Evolutionary conservation across 2,329 filamentous ascomycete genomes (phyloP).

Genomic region (Fusarium sp.): DNA sequence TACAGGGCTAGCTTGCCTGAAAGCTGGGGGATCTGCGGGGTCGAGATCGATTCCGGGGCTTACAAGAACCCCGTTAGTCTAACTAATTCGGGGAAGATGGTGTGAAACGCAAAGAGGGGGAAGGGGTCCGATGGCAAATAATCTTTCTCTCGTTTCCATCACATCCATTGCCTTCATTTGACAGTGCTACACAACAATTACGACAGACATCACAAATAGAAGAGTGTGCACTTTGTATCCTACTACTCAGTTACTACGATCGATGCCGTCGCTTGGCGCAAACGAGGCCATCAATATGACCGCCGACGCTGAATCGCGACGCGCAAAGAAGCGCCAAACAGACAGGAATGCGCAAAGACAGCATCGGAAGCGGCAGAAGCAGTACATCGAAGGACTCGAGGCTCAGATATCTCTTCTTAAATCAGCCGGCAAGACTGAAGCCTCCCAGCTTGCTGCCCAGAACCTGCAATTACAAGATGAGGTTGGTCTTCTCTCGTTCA

Average conservation of each 20-base stretch:
- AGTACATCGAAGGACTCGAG: constrained; percentile 7
- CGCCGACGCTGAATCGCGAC: neutral
- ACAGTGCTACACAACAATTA: fast-evolving
- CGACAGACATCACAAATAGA: fast-evolving
- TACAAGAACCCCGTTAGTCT: neutral
- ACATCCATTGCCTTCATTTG: neutral
- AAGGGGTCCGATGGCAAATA: neutral
- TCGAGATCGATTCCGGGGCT: neutral
- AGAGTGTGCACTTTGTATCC: fast-evolving
- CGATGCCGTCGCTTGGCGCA: neutral
- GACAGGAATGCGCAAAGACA: constrained; percentile 9
- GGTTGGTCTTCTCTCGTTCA: neutral
- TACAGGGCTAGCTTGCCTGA: neutral
- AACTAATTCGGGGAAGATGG: neutral
- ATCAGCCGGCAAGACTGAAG: neutral
- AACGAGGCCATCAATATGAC: neutral
- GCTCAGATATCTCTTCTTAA: constrained; percentile 3
- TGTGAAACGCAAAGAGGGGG: neutral
- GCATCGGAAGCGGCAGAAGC: constrained; percentile 13
- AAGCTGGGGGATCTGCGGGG: neutral
- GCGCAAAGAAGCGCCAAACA: constrained; percentile 8
- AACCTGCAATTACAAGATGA: constrained; percentile 6
- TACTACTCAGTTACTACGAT: fast-evolving
- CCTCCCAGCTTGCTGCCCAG: neutral
- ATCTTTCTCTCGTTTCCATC: neutral